Percentiles rank a stretch among this genome's conserved stretches.
Conservation (phyloP, 345 rosid genomes). For the Sonneratia caseolaris region DNA sequence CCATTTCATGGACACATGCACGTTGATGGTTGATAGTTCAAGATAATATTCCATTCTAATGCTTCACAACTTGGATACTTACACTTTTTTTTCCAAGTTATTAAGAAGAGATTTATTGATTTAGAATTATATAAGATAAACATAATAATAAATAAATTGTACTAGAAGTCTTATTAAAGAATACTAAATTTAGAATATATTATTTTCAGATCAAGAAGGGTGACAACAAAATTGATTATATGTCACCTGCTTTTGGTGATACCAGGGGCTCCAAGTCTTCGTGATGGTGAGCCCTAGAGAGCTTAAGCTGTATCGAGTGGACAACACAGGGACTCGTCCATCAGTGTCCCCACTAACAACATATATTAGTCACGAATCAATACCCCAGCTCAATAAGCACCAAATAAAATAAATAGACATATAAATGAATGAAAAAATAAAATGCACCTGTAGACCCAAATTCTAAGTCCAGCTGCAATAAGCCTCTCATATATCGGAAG, state of each 20-base stretch:
- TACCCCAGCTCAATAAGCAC: neutral
- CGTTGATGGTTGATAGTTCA: too few relatives aligned
- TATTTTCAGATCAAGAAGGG: too few relatives aligned
- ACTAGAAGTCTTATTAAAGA: too few relatives aligned
- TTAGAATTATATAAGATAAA: too few relatives aligned
- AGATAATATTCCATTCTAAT: too few relatives aligned
- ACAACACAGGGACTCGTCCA: conserved; percentile 88
- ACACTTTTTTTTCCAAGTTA: too few relatives aligned
- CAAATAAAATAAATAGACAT: neutral
- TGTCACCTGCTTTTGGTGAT: conserved; percentile 61
- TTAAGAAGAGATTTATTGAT: too few relatives aligned
- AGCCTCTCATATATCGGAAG: conserved; percentile 81
- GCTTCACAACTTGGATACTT: too few relatives aligned
- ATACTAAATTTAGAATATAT: too few relatives aligned
- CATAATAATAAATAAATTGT: too few relatives aligned
- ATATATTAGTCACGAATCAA: neutral
- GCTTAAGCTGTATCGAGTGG: conserved; percentile 70
- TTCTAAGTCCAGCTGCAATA: conserved; percentile 56
- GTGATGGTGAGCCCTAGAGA: conserved; percentile 46
- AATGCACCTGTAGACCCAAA: conserved; percentile 86
- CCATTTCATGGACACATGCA: too few relatives aligned
- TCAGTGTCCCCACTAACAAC: conserved; percentile 88
- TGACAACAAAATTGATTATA: neutral
- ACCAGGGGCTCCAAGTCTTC: conserved; percentile 87
- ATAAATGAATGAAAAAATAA: neutral